Base-by-base conservation (phyloP, 441 rosid species). In the Erysimum cheiri region DNA sequence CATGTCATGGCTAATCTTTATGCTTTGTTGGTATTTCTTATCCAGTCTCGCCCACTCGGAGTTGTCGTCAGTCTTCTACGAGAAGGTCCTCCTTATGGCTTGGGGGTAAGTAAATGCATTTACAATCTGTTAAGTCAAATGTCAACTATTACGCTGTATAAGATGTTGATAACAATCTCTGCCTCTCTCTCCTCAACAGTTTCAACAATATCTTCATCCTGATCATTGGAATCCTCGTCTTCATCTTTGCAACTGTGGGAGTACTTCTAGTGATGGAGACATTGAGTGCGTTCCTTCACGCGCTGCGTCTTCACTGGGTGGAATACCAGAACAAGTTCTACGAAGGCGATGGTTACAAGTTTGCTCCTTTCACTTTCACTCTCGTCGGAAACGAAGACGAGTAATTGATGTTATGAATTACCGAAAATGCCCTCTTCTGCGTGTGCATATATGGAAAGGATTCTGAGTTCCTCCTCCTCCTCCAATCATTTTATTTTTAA, bases 291-390 rank as follows among this genome's bases (percentile, higher is more conserved):
- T 92, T 95, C 82, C 85, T 89, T 3, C 99, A 88, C 73, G 98
- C 99, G 0, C 75, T 94, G 80, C 86, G 98, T 67, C 99, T 94
- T 77, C 99, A 92, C 80, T 87, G 99, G 98, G 97, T 94, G 59
- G 98, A 94, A 76, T 94, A 88, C 81, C 92, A 88, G 63, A 92
- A 87, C 86, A 95, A 92, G 81, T 94, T 90, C 80, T 95, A 88
- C 37, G 97, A 92, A 78, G 99, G 98, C 52, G 91, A 88, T 46
- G 98, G 99, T 36, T 92, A 89, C 80, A 88, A 87, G 77, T 92
- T 92, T 84, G 65, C 67, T 64, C 99, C 99, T 31, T 95, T 85
- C 73, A 82, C 96, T 35, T 92, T 90, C 52, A 67, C 82, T 10
- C 69, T 79, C n/a, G 40, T 77, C 0, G 67, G 50, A 7, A 83